Conservation (phyloP, 805 yeast genomes). For the Candida germanica region DNA sequence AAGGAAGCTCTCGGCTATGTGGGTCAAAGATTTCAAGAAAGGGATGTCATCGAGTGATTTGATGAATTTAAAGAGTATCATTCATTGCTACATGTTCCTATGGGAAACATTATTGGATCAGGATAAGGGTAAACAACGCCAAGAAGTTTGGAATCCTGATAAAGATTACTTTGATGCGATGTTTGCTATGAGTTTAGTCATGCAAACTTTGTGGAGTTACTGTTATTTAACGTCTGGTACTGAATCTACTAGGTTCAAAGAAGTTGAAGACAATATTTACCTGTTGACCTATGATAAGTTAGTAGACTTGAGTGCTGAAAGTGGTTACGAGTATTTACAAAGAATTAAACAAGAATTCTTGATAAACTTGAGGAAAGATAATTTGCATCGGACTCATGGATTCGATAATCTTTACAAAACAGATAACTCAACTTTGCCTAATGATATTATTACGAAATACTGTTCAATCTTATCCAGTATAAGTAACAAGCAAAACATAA, state of each 20-base stretch:
- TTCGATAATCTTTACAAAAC: constrained; percentile 14
- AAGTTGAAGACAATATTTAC: constrained; percentile 15
- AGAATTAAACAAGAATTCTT: constrained; percentile 35
- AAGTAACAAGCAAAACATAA: constrained; percentile 34
- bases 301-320: constrained; percentile 30
- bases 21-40: constrained; percentile 19
- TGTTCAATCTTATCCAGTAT: constrained; percentile 31
- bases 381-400: constrained; percentile 24
- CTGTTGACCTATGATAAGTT: constrained; percentile 22
- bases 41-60: constrained; percentile 19
- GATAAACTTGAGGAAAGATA: constrained; percentile 22
- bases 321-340: constrained; percentile 33
- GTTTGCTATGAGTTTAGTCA: constrained; percentile 37
- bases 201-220: constrained; percentile 40
- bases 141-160: constrained; percentile 27
- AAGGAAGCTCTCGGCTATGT: constrained; percentile 30
- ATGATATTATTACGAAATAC: constrained; percentile 30
- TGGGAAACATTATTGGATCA: constrained; percentile 35
- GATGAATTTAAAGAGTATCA: constrained; percentile 32
- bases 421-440: constrained; percentile 16
- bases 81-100: constrained; percentile 38
- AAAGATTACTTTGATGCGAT: constrained; percentile 35
- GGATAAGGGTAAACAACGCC: constrained; percentile 1
- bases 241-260: constrained; percentile 13
- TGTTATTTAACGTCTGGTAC: constrained; percentile 30